Conservation (phyloP, 805 yeast species). For the Suhomyces prunicola region DNA sequence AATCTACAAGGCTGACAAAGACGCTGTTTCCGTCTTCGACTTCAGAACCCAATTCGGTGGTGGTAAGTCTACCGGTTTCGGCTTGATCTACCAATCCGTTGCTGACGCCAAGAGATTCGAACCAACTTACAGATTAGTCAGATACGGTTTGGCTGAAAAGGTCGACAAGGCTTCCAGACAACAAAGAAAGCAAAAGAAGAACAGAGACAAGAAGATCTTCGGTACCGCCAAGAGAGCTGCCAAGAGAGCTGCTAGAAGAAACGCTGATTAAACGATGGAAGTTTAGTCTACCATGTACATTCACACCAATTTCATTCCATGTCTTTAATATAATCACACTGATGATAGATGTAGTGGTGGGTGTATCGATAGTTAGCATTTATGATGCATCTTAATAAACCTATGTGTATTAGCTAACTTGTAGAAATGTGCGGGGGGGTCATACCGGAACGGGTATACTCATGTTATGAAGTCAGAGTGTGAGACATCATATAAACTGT, state of each 20-base stretch:
- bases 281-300: conserved; percentile 1
- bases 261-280: conserved; percentile 60
- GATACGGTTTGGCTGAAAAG: conserved; percentile 96
- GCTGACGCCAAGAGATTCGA: conserved; percentile 98
- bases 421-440: neutral
- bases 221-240: conserved; percentile 97
- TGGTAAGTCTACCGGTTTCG: conserved; percentile 99
- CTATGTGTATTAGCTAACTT: conserved; percentile 4
- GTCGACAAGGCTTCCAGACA: conserved; percentile 98
- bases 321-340: conserved; percentile 1
- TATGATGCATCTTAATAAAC: conserved; percentile 11
- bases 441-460: neutral
- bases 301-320: neutral
- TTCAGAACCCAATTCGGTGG: conserved; percentile 99
- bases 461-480: neutral
- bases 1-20: conserved; percentile 88
- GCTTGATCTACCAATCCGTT: conserved; percentile 95
- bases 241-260: conserved; percentile 87
- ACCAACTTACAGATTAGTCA: conserved; percentile 98
- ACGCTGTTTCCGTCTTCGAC: conserved; percentile 95
- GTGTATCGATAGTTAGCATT: conserved; percentile 2
- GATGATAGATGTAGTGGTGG: neutral
- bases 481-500: neutral
- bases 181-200: conserved; percentile 99
- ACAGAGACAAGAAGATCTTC: conserved; percentile 98